These are phyloP conservation scores for Solanum hybrid DNA, from an alignment of 305 asterid genomes.

Conservation along the genomic window DNA sequence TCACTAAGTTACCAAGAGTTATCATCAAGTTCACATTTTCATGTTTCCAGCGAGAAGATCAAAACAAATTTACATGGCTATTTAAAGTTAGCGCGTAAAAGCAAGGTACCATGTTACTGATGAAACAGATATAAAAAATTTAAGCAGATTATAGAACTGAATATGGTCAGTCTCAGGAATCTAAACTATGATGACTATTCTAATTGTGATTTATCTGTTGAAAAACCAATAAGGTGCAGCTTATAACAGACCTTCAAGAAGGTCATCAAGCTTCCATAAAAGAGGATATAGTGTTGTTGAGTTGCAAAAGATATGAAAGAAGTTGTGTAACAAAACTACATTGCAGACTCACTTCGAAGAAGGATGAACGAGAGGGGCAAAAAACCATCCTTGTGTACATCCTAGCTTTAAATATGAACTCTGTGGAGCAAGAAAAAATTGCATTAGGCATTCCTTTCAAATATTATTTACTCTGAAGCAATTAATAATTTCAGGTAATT, in stretches of 20 bases:
- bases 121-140: background rate
- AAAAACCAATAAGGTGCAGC: background rate
- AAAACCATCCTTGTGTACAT: slow-evolving; percentile 73
- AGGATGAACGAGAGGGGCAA: slow-evolving; percentile 51
- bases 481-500: background rate
- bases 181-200: background rate
- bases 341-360: slow-evolving; percentile 39
- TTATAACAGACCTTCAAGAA: background rate
- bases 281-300: background rate
- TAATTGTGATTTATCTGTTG: background rate
- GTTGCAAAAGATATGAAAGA: background rate
- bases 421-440: slow-evolving; percentile 18
- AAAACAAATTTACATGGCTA: background rate
- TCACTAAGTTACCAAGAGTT: background rate
- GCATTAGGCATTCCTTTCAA: background rate
- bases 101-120: background rate
- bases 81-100: background rate
- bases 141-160: background rate
- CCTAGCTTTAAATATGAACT: slow-evolving; percentile 74
- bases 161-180: background rate
- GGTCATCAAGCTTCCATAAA: background rate
- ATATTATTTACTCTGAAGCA: background rate
- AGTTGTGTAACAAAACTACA: background rate
- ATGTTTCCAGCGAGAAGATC: background rate
- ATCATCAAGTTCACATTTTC: background rate